Percentiles rank a stretch among this genome's conserved stretches.
These are phyloP conservation scores for Crithidia acanthocephali DNA, from an alignment of 208 protist species.

Conservation along the genomic window DNA sequence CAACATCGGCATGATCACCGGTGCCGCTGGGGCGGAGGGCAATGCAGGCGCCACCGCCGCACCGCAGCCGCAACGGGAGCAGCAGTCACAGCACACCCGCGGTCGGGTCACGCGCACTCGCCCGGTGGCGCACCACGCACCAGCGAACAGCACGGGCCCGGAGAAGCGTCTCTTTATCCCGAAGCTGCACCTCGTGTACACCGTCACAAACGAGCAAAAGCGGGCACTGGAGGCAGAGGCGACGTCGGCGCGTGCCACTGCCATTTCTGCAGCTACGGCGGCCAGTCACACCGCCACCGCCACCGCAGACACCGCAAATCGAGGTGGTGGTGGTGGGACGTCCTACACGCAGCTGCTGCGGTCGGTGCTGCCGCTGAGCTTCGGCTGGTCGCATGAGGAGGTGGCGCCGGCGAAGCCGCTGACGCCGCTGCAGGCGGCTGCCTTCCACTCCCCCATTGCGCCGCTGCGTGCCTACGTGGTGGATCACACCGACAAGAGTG, in stretches of 20 bases:
- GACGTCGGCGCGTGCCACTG: background rate
- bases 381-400: background rate
- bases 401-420: background rate
- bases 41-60: background rate
- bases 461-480: background rate
- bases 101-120: background rate
- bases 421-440: background rate
- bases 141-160: conserved; percentile 7
- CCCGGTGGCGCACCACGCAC: conserved; percentile 3
- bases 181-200: conserved; percentile 11
- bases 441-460: background rate
- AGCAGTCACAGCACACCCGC: background rate
- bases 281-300: background rate
- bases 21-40: background rate
- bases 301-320: background rate
- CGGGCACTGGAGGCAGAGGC: conserved; percentile 7
- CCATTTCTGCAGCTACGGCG: background rate
- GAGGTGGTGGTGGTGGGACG: too few relatives aligned
- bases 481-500: too few relatives aligned
- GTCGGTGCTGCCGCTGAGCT: conserved; percentile 4
- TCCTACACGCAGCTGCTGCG: conserved; percentile 15
- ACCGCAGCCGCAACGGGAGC: background rate
- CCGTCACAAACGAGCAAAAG: background rate
- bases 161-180: conserved; percentile 7
- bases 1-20: conserved; percentile 9